Evolutionary conservation across 2,329 filamentous ascomycete species (phyloP), one percentile per base, ranked within the genome.

Genomic region (Fusarium fujikuroi): DNA sequence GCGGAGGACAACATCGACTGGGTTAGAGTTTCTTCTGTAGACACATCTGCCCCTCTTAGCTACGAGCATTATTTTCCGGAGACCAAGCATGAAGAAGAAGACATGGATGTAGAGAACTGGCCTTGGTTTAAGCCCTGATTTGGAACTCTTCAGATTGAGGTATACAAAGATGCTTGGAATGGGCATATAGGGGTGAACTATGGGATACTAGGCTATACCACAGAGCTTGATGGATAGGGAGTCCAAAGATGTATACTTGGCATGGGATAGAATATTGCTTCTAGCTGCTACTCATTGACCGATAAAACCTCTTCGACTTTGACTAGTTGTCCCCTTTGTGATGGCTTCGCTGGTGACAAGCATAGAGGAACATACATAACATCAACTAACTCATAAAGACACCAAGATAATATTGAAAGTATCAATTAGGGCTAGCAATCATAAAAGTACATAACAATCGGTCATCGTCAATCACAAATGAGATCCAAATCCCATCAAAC

Each of bases 401-500:
- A 40, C 5, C 15, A 7, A 23, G 30, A 40, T 49, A 44, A 46
- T 47, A 39, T 63, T 68, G 36, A 39, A 62, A 60, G 49, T 47
- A 63, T 60, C 63, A 60, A 63, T 69, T 69, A 70, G 59, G 61
- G 59, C 56, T 64, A 60, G 54, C 61, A 67, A 75, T 62, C 65
- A 61, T 73, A 68, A 69, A 61, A 74, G 64, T 64, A 74, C 71
- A 74, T 61, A 70, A 63, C 56, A 60, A 44, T 36, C 59, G 34
- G 36, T 34, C 73, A 62, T 62, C 44, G 40, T 59, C 32, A 60
- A 65, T 66, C 54, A 75, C 64, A 66, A 63, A 61, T 73, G 68
- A 70, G 60, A 76, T 69, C 66, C 73, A 71, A 73, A 60, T 76
- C 69, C 73, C 74, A 74, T 72, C 73, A 71, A 64, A 56, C 71